Percentiles rank a stretch among this genome's conserved stretches.
Conservation (phyloP, 2,329 filamentous ascomycete genomes). For the Phialophora tarda region DNA sequence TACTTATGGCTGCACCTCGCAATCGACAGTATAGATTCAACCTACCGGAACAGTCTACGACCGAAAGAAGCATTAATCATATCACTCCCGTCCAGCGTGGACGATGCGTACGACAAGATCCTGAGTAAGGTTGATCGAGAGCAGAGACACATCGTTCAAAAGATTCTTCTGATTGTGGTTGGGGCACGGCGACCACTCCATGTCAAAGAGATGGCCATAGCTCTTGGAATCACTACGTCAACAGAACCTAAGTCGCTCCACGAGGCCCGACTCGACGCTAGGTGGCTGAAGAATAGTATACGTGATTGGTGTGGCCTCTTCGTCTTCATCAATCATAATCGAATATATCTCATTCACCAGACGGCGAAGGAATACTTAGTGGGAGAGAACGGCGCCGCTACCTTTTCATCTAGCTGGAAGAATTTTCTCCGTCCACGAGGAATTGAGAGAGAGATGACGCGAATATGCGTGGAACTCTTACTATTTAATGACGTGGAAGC, state of each 20-base stretch:
- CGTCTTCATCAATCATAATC: slow-evolving; percentile 43
- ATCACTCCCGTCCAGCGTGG: slow-evolving; percentile 38
- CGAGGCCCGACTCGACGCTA: neutral
- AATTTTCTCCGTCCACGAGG: slow-evolving; percentile 13
- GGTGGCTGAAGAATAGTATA: slow-evolving; percentile 26
- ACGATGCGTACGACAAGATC: slow-evolving; percentile 43
- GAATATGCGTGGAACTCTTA: slow-evolving; percentile 24
- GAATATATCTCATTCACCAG: slow-evolving; percentile 50
- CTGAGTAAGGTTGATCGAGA: slow-evolving; percentile 23
- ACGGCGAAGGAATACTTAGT: slow-evolving; percentile 50
- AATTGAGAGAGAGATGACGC: slow-evolving; percentile 21
- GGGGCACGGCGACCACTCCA: slow-evolving; percentile 40
- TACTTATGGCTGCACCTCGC: slow-evolving; percentile 43
- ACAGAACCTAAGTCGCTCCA: neutral
- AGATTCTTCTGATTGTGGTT: slow-evolving; percentile 41
- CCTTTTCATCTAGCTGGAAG: slow-evolving; percentile 14
- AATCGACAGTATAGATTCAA: slow-evolving; percentile 35
- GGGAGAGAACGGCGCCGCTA: neutral
- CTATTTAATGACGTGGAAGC: neutral
- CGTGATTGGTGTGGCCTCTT: slow-evolving; percentile 48
- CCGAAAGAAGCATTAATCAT: slow-evolving; percentile 30
- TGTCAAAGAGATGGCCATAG: slow-evolving; percentile 39
- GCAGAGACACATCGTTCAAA: slow-evolving; percentile 20
- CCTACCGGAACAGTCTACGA: slow-evolving; percentile 23
- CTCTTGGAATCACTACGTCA: slow-evolving; percentile 33